Base-by-base conservation (phyloP, 768 basidiomycete genomes). In the Lactarius deliciosus region DNA sequence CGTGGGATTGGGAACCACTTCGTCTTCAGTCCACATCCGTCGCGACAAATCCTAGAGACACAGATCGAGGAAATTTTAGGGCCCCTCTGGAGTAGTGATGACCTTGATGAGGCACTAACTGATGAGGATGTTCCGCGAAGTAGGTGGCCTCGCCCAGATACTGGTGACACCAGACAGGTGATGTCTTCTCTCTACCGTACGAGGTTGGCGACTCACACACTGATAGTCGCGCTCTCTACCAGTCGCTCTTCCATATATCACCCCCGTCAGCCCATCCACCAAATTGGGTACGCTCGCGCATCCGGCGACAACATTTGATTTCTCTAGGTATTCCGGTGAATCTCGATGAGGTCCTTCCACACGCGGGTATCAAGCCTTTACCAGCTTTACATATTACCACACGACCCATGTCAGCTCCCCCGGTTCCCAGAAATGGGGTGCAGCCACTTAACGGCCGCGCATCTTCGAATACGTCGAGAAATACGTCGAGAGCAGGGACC, bases 241-340 rank as follows among this genome's bases (percentile, higher is more conserved):
- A 86, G 64, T 80, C 82, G 66, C 81, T 96, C 20, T 74, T 92
- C 45, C 80, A 79, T 13, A 83, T 89, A 69, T 83, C 88, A 1
- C 86, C 90, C 2, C 88, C 91, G 40, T 84, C 88, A 11, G 88
- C 85, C 55, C 87, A 90, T 74, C 89, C 92, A n/a, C 88, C 94
- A 61, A 96, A 92, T 72, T 98, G 96, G 96, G 95, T 88, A 60
- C 88, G 94, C 57, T 96, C 94, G 64, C 86, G 91, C 54, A 94
- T 94, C 74, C 86, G 96, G 64, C 81, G 94, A 57, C 93, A 94
- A 73, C 93, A 97, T 73, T 81, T 98, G 57, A 96, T 96, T 67
- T 79, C 92, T 15, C 85, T 98, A 30, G 96, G 96, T 28, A 89
- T 98, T 56, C 96, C 96, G 4, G 92, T 98, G 61, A 98, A 98